Evolutionary conservation across 2,329 filamentous ascomycete genomes (phyloP), one percentile per base, ranked within the genome.

Genomic region (Chaetomiaceae sp.): DNA sequence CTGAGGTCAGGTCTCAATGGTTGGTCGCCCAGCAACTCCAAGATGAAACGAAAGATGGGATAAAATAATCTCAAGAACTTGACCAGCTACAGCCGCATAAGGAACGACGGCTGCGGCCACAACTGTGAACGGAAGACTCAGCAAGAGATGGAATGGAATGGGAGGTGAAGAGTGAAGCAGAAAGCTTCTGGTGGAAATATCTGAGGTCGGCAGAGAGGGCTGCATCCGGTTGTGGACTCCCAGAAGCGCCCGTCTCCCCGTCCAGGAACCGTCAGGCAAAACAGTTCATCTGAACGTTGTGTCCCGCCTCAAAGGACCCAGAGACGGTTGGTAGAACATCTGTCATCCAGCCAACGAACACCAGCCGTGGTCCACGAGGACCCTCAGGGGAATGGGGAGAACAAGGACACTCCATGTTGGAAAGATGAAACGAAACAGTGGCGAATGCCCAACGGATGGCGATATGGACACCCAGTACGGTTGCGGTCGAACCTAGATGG

Each of bases 381-480:
- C 20, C 17, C 43, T 33, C 17, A 19, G n/a, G 25, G 14, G n/a
- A 9, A 17, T 31, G 37, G 22, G 15, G 12, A 33, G 3, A 19
- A 19, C 34, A 34, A 31, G 49, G 38, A 20, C 38, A 14, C 23
- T 6, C 44, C 51, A 47, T 37, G 37, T n/a, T 34, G 6, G 17
- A 23, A 23, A 20, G 19, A 15, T 6, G n/a, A 50, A 47, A 46
- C 47, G 52, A 47, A 50, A 50, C 38, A 39, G 19, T 22, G 25
- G 34, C 47, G 29, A 22, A 27, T 34, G 15, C 4, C 7, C 7
- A 20, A 23, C 25, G 29, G 43, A 53, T 44, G 23, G 34, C 27
- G 19, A 19, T 6, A 37, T 20, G 15, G 34, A 3, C 7, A n/a
- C 12, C 17, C 37, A 14, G 20, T 22, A 9, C 25, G 14, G 19